Conservation (phyloP, 2,329 filamentous ascomycete genomes). For the Aspergillus unguis region DNA sequence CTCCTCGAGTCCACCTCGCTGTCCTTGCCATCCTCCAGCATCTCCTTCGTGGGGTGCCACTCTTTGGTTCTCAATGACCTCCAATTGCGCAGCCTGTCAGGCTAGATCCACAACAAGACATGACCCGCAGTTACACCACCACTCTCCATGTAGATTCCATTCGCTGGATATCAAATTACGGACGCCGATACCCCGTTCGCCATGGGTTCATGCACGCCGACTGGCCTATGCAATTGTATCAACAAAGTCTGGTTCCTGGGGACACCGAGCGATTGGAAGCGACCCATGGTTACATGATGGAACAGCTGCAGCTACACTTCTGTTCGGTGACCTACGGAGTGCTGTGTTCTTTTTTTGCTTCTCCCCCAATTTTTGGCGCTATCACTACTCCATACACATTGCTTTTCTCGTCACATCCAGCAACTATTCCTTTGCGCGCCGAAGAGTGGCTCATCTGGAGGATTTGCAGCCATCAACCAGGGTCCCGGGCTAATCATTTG, state of each 20-base stretch:
- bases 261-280: not conserved
- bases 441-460: not conserved
- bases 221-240: not conserved
- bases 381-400: not conserved
- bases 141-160: not conserved
- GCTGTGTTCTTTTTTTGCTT: not conserved
- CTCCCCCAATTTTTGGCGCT: conserved; percentile 2
- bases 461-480: not conserved
- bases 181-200: not conserved
- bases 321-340: too few relatives aligned
- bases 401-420: not conserved
- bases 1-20: not conserved
- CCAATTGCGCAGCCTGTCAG: not conserved
- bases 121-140: not conserved
- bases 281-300: too few relatives aligned
- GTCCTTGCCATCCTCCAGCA: not conserved
- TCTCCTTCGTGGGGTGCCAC: not conserved
- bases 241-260: not conserved
- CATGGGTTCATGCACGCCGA: too few relatives aligned
- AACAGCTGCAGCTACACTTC: too few relatives aligned
- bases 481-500: conserved; percentile 2
- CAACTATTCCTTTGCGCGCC: not conserved
- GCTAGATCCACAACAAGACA: not conserved
- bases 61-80: not conserved
- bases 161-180: not conserved